Conservation (phyloP, 1,284 basidiomycete species). For the Naganishia sp. region DNA sequence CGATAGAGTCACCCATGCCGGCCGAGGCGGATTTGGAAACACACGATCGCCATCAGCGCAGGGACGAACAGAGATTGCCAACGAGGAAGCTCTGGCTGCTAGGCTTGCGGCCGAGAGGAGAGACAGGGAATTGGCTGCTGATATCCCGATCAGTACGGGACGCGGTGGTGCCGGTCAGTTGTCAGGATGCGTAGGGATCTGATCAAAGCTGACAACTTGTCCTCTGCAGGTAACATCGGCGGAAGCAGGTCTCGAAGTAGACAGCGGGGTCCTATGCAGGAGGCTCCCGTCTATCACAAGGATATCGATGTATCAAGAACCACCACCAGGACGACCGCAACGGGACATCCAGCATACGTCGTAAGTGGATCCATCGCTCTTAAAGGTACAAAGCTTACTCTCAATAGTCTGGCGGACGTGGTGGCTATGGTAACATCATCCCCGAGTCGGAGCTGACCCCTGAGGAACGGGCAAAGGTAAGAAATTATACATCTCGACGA, state of each 20-base stretch:
- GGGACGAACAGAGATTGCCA: slow-evolving; percentile 40
- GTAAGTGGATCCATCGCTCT: neutral
- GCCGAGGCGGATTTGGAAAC: slow-evolving; percentile 54
- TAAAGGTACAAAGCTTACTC: neutral
- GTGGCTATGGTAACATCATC: slow-evolving; percentile 52
- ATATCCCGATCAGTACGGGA: slow-evolving; percentile 47
- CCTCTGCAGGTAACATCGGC: slow-evolving; percentile 29
- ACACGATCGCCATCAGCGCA: slow-evolving; percentile 38
- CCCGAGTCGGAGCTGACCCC: slow-evolving; percentile 39
- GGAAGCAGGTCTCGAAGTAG: slow-evolving; percentile 27
- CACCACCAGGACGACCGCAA: slow-evolving; percentile 16
- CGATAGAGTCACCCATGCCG: slow-evolving; percentile 50
- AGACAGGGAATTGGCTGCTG: slow-evolving; percentile 43
- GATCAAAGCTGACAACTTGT: neutral
- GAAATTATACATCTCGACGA: neutral
- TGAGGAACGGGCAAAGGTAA: slow-evolving; percentile 27
- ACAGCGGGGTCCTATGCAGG: slow-evolving; percentile 3
- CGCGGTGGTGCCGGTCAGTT: slow-evolving; percentile 54
- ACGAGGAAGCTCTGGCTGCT: slow-evolving; percentile 49
- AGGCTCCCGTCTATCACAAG: slow-evolving; percentile 10
- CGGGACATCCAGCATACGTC: slow-evolving; percentile 8
- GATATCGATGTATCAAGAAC: slow-evolving; percentile 26
- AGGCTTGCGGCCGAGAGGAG: slow-evolving; percentile 49
- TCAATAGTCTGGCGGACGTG: slow-evolving; percentile 41
- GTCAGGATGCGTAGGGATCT: too few relatives aligned